Evolutionary conservation across 2,329 filamentous ascomycete genomes (phyloP), one percentile per base, ranked within the genome.

Genomic region (Aspergillus niger): DNA sequence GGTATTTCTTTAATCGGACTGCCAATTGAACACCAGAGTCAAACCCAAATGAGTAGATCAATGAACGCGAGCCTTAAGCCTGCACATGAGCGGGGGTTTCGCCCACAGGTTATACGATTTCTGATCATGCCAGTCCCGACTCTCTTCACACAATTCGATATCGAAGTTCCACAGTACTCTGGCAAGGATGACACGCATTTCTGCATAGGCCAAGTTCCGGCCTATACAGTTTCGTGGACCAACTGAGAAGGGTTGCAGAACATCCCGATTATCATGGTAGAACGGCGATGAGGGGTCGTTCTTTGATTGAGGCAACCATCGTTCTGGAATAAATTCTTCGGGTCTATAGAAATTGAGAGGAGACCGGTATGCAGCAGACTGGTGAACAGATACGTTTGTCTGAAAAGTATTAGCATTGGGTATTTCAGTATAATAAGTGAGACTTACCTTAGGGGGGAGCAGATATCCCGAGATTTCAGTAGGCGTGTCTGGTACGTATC

Each of bases 161-260:
- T 84, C 82, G 65, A 83, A 85, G 55, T 79, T 81, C 69, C 73
- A 84, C 0, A 84, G 60, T 8, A 84, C 62, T 3, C 77, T 76
- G 0, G 79, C 76, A 6, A 85, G 66, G 38, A 83, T 79, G 3
- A 82, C 65, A 2, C 82, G 73, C 73, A 83, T 80, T 65, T 85
- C 82, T 13, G 78, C 70, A 50, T 81, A 81, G 0, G 81, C 81
- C 39, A 85, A 69, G 48, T 83, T 82, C 60, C 72, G 74, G 1
- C 82, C 82, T 13, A 84, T 75, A 62, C 82, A 84, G 55, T 82
- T 81, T 1, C 82, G 72, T 4, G 81, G 78, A 0, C 82, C 81
- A 1, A 80, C 48, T 0, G 76, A 77, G 60, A 85, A 84, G 0
- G 82, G 79, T 67, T 83, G 79, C 39, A 81, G 71, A 0, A 76